phyloP scores from a whole-genome alignment of 2,329 filamentous ascomycete genomes.

The Sporothrix pseudoabietina region DNA sequence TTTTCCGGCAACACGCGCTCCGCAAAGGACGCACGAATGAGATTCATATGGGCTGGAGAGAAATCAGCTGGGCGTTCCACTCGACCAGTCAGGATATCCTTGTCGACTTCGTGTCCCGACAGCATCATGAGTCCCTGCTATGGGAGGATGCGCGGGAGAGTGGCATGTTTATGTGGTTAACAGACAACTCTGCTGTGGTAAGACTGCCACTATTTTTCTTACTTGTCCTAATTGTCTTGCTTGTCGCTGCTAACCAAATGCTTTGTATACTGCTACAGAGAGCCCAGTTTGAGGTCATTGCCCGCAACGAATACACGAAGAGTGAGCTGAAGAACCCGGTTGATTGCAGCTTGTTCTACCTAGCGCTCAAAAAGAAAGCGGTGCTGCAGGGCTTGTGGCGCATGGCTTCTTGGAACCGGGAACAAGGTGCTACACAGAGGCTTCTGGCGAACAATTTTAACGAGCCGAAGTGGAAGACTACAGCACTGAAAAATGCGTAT shows the following conservation, averaged over 20 bases:
- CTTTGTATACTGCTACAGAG: conserved; percentile 49
- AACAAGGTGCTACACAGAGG: conserved; percentile 77
- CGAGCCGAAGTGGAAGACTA: conserved; percentile 82
- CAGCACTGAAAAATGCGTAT: conserved; percentile 94
- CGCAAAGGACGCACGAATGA: conserved; percentile 66
- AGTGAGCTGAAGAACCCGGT: conserved; percentile 85
- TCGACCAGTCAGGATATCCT: conserved; percentile 87
- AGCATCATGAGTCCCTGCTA: conserved; percentile 75
- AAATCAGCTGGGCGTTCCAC: conserved; percentile 85
- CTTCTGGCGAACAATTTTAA: conserved; percentile 89
- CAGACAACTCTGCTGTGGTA: conserved; percentile 74
- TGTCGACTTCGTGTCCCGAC: conserved; percentile 75
- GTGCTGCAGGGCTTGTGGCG: conserved; percentile 91
- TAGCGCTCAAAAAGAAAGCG: conserved; percentile 87
- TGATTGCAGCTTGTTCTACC: conserved; percentile 87
- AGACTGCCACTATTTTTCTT: conserved; percentile 38
- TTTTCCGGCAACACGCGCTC: conserved; percentile 79
- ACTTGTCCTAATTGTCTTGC: conserved; percentile 30
- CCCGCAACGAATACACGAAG: conserved; percentile 89
- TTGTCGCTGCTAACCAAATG: background rate
- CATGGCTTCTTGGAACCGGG: conserved; percentile 86
- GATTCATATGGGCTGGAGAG: conserved; percentile 71
- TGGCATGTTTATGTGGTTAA: conserved; percentile 94
- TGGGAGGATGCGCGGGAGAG: conserved; percentile 86
- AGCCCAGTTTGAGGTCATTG: conserved; percentile 84